Conservation (phyloP, 2,329 filamentous ascomycete species). For the Alternaria brassicae region DNA sequence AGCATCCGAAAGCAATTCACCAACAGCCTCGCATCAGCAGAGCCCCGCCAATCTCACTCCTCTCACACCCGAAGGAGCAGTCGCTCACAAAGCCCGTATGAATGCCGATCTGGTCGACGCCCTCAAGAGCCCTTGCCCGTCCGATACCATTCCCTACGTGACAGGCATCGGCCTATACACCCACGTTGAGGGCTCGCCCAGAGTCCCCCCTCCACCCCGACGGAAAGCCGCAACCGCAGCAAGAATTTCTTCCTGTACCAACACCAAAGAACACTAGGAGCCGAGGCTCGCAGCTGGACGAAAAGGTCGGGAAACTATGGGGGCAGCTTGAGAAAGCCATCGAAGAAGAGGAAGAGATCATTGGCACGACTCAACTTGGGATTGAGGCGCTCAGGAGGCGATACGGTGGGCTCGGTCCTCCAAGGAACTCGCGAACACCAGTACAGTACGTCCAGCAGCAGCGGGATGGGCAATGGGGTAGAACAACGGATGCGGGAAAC, state of each 20-base stretch:
- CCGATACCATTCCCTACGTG: conserved; percentile 14
- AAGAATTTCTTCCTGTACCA: conserved; percentile 5
- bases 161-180: conserved; percentile 40
- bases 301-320: conserved; percentile 1
- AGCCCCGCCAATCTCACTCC: background rate
- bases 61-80: conserved; percentile 19
- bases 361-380: conserved; percentile 2
- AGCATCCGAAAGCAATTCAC: background rate
- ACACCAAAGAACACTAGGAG: background rate
- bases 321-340: background rate
- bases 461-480: background rate
- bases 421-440: background rate
- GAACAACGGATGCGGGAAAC: background rate
- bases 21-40: background rate
- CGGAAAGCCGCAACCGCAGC: background rate
- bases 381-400: conserved; percentile 4
- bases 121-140: conserved; percentile 7
- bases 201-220: background rate
- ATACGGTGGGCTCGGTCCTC: background rate
- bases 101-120: conserved; percentile 31
- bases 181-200: conserved; percentile 22
- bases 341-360: background rate
- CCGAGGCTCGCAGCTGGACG: background rate
- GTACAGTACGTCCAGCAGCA: background rate
- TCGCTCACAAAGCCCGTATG: conserved; percentile 22